phyloP scores from a whole-genome alignment of 306 rosid species.

The Pterocarpus macrocarpus region DNA sequence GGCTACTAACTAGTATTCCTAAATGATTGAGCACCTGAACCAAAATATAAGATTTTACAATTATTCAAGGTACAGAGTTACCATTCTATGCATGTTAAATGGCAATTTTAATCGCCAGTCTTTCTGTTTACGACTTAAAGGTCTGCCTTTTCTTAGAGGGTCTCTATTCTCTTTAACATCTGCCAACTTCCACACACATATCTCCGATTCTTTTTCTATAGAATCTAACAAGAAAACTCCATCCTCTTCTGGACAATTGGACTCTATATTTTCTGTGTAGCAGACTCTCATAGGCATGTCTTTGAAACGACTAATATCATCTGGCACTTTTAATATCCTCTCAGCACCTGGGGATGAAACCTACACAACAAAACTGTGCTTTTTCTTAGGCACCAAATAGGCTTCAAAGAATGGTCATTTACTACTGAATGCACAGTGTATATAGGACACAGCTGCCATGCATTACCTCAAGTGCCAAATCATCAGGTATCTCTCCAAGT shows the following conservation, averaged over 20 bases:
- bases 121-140: slow-evolving; percentile 77
- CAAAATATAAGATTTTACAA: slow-evolving; percentile 47
- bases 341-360: slow-evolving; percentile 95
- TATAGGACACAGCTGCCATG: not conserved
- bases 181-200: slow-evolving; percentile 92
- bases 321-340: slow-evolving; percentile 84
- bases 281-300: slow-evolving; percentile 81
- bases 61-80: slow-evolving; percentile 68
- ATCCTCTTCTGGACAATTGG: slow-evolving; percentile 60
- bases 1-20: no score
- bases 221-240: slow-evolving; percentile 73
- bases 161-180: slow-evolving; percentile 83
- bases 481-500: slow-evolving; percentile 83
- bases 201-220: slow-evolving; percentile 63
- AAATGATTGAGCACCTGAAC: not conserved
- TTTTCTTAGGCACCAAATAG: slow-evolving; percentile 37
- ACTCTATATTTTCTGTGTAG: slow-evolving; percentile 62
- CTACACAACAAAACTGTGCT: slow-evolving; percentile 54
- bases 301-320: slow-evolving; percentile 77
- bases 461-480: slow-evolving; percentile 86
- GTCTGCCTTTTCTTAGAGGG: slow-evolving; percentile 78
- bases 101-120: slow-evolving; percentile 93
- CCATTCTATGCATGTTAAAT: slow-evolving; percentile 69
- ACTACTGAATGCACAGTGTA: slow-evolving; percentile 1
- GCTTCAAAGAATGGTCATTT: slow-evolving; percentile 34